These are phyloP conservation scores for Hymenoscyphus occultus DNA, from an alignment of 2,329 filamentous ascomycete species.

Conservation along the genomic window DNA sequence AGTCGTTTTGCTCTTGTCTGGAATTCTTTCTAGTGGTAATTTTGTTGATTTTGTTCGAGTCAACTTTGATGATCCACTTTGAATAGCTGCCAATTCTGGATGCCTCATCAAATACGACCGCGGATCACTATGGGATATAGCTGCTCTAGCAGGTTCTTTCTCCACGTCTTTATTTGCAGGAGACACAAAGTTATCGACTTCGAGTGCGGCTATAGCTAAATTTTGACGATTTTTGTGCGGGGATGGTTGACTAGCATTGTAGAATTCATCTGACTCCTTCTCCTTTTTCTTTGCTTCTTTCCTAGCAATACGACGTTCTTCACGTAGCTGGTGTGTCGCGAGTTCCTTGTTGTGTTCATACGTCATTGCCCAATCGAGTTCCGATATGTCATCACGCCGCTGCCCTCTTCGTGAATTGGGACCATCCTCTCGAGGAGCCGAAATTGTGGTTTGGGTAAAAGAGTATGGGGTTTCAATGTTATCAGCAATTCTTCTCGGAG, in stretches of 20 bases:
- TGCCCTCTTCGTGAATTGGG: not conserved
- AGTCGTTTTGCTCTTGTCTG: constrained; percentile 24
- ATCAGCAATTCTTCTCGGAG: constrained; percentile 20
- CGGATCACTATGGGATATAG: constrained; percentile 33
- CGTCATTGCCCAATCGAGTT: constrained; percentile 36
- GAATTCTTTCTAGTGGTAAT: constrained; percentile 33
- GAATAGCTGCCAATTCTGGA: constrained; percentile 25
- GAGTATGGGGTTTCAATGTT: constrained; percentile 7
- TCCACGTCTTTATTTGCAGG: not conserved
- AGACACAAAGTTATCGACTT: constrained; percentile 9
- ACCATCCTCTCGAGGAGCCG: constrained; percentile 4
- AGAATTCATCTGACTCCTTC: constrained; percentile 1
- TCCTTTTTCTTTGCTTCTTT: constrained; percentile 11
- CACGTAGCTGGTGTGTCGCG: constrained; percentile 30
- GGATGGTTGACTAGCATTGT: constrained; percentile 18
- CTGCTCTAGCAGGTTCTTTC: constrained; percentile 21
- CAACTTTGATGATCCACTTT: constrained; percentile 20
- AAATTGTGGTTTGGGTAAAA: constrained; percentile 24
- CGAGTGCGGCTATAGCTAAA: constrained; percentile 29
- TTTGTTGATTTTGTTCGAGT: constrained; percentile 30
- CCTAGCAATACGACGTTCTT: constrained; percentile 26
- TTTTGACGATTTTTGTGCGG: constrained; percentile 35
- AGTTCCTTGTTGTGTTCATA: constrained; percentile 35
- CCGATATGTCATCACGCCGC: constrained; percentile 16
- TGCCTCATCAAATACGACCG: constrained; percentile 35